Evolutionary conservation across 1,139 yeast species (phyloP).

Genomic region (Pichia inconspicua): DNA sequence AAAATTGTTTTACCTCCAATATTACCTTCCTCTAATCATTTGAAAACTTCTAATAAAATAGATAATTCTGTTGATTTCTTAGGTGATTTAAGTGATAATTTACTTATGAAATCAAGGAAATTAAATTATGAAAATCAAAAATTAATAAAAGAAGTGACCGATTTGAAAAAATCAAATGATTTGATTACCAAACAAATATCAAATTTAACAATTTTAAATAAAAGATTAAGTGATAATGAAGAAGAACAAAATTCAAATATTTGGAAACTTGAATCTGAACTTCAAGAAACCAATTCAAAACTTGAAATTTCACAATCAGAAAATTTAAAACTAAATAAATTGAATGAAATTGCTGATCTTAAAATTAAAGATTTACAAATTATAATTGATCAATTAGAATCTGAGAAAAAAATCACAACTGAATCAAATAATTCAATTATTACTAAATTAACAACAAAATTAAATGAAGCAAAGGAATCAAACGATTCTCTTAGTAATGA

Average conservation of each 20-base stretch:
- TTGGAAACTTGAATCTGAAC: slow-evolving; percentile 53
- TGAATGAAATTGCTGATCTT: slow-evolving; percentile 21
- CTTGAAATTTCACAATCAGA: slow-evolving; percentile 15
- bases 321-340: slow-evolving; percentile 31
- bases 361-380: slow-evolving; percentile 31
- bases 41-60: background rate
- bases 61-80: slow-evolving; percentile 62
- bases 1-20: slow-evolving; percentile 24
- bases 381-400: slow-evolving; percentile 42
- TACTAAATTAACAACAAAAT: slow-evolving; percentile 32
- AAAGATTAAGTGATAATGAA: slow-evolving; percentile 32
- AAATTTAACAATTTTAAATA: slow-evolving; percentile 27
- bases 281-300: slow-evolving; percentile 13
- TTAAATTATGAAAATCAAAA: slow-evolving; percentile 62
- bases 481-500: slow-evolving; percentile 57
- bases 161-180: slow-evolving; percentile 30
- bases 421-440: slow-evolving; percentile 34
- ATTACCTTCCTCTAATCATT: background rate
- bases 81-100: slow-evolving; percentile 73
- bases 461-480: slow-evolving; percentile 40
- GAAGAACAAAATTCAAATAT: slow-evolving; percentile 51
- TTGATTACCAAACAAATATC: slow-evolving; percentile 32
- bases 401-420: slow-evolving; percentile 35
- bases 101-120: slow-evolving; percentile 71
- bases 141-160: slow-evolving; percentile 37